phyloP scores from a whole-genome alignment of 2,329 filamentous ascomycete species.

The Dothideomycetes sp. region DNA sequence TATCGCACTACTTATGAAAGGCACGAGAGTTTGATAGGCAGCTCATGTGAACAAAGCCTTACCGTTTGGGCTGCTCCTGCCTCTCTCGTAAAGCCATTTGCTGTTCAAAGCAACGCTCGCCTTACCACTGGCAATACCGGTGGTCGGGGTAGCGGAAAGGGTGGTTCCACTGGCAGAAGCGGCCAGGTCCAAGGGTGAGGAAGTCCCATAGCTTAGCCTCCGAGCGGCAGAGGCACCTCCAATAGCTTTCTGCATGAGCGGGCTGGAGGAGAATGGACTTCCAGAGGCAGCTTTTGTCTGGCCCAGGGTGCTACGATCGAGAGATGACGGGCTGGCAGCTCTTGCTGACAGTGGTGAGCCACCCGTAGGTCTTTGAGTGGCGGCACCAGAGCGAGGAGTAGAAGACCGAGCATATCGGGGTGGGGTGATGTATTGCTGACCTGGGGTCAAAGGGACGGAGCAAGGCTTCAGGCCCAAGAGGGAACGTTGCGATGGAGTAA shows the following conservation, averaged over 20 bases:
- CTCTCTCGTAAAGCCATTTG: conserved; percentile 90
- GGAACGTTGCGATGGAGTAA: conserved; percentile 79
- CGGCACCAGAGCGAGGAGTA: conserved; percentile 43
- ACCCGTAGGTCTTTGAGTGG: conserved; percentile 7
- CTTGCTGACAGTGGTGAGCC: conserved; percentile 27
- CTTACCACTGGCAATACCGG: conserved; percentile 48
- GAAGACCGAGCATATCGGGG: conserved; percentile 74
- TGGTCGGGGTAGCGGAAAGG: conserved; percentile 57
- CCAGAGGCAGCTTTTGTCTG: conserved; percentile 5
- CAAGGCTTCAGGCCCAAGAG: conserved; percentile 70
- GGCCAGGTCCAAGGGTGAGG: conserved; percentile 5
- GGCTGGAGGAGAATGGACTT: conserved; percentile 27
- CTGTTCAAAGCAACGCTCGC: conserved; percentile 73
- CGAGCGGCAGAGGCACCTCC: conserved; percentile 38
- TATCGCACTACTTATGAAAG: too few species aligned
- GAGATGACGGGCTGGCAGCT: conserved; percentile 11
- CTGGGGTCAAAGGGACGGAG: conserved; percentile 50
- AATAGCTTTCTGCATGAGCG: conserved; percentile 59
- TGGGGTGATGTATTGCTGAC: conserved; percentile 69
- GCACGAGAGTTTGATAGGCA: too few species aligned
- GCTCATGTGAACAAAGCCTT: conserved; percentile 9
- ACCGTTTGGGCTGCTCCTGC: conserved; percentile 42
- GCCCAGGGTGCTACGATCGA: conserved; percentile 10
- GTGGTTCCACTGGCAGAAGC: conserved; percentile 22
- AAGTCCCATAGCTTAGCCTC: conserved; percentile 50